Evolutionary conservation across 1,284 basidiomycete species (phyloP), one percentile per base, ranked within the genome.

Genomic region (Entoloma clypeatum): DNA sequence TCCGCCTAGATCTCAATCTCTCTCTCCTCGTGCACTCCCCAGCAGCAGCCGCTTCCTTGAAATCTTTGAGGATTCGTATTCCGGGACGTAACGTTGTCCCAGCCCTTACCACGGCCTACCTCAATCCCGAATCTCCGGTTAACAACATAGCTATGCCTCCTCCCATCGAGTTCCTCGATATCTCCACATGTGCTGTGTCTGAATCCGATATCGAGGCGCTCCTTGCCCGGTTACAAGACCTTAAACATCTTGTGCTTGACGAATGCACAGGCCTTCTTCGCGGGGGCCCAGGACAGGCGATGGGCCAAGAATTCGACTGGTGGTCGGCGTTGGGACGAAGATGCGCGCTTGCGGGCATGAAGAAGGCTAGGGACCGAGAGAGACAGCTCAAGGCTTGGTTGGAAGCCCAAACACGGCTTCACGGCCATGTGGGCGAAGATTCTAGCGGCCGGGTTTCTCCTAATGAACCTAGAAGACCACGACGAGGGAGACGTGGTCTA

Each of bases 311-410:
- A 39, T 27, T 45, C 1, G 43, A 39, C 1, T 55, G 51, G 51
- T 85, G 81, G 81, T 58, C 53, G 1, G 64, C 65, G 2, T 51
- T 87, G 7, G 81, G 81, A 0, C 71, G 72, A 52, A 56, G 64
- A 1, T 75, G 77, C 50, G 79, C 78, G 5, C 55, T 78, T 5
- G 67, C 67, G 2, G 79, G 79, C 1, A 65, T 74, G 19, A 67
- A 64, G 44, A 68, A 71, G 22, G 74, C 76, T 3, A 69, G 65
- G 45, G 75, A 77, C 40, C 66, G 74, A 21, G 83, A 86, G 59
- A 78, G 72, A 58, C 66, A 64, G 43, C 55, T 86, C 41, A 76
- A 72, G 45, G 53, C 53, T 10, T 78, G 73, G 76, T 45, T 72
- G 8, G 76, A 77, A 26, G 17, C 26, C 7, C 33, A 29, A 21